phyloP scores from a whole-genome alignment of 768 basidiomycete species.

The Pholiota conissans region DNA sequence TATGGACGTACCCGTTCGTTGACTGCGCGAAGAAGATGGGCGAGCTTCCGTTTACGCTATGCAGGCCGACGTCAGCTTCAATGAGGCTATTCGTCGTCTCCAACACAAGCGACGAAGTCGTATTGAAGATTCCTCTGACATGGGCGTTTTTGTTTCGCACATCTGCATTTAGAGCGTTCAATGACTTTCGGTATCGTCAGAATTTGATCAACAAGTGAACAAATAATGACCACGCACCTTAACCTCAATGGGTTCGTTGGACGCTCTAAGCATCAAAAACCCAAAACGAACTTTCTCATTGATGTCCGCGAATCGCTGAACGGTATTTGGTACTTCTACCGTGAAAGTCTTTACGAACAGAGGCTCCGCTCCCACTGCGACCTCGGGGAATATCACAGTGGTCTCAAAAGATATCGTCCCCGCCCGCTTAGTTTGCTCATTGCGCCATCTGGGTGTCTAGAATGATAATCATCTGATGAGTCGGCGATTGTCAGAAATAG shows the following conservation, averaged over 20 bases:
- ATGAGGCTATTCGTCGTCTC: conserved; percentile 2
- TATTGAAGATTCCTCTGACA: conserved; percentile 7
- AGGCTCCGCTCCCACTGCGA: conserved; percentile 2
- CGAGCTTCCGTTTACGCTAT: background rate
- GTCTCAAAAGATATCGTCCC: conserved; percentile 15
- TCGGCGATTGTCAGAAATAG: too few relatives aligned
- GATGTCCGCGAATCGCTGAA: conserved; percentile 34
- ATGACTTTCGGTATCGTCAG: background rate
- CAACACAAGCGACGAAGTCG: background rate
- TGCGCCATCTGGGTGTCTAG: conserved; percentile 13
- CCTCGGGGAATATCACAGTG: conserved; percentile 13
- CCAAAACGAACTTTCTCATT: conserved; percentile 5
- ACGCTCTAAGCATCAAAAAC: conserved; percentile 1
- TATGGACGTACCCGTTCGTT: background rate
- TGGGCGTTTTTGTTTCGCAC: background rate
- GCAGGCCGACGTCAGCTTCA: conserved; percentile 2
- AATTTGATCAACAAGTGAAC: background rate
- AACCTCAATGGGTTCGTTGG: conserved; percentile 5
- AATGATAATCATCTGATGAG: too few relatives aligned
- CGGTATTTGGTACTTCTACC: conserved; percentile 43
- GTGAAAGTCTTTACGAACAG: conserved; percentile 42
- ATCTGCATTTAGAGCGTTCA: background rate
- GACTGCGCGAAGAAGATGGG: background rate
- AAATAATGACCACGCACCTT: background rate
- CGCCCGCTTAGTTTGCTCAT: background rate